Evolutionary conservation across 2,329 filamentous ascomycete species (phyloP).

Genomic region (Clarireedia paspali): DNA sequence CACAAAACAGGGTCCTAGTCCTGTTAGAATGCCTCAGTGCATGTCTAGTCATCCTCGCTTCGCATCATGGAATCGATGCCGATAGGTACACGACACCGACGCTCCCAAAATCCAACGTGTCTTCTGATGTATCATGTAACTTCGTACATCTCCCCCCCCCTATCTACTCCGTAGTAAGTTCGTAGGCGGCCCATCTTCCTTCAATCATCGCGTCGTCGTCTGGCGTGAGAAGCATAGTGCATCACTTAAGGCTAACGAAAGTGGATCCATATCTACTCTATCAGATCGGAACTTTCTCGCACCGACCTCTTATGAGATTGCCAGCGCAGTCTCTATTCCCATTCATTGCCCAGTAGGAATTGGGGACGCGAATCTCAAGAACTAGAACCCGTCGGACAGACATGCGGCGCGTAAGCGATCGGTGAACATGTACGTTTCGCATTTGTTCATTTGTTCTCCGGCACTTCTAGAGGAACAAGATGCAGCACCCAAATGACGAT

Average conservation of each 20-base stretch:
- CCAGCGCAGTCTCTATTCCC: conserved; percentile 6
- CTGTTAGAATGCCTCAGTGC: background rate
- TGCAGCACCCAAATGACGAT: no score
- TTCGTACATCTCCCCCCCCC: no score
- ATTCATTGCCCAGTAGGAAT: background rate
- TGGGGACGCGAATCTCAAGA: no score
- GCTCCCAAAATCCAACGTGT: background rate
- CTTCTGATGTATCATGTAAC: background rate
- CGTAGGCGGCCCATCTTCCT: no score
- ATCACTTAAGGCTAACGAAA: background rate
- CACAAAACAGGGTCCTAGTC: background rate
- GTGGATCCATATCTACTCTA: background rate
- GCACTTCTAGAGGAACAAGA: no score
- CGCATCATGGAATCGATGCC: background rate
- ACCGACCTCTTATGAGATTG: background rate
- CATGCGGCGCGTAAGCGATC: background rate
- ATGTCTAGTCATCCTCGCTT: no score
- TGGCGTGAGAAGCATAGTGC: no score
- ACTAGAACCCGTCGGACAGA: background rate
- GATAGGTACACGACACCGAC: conserved; percentile 3
- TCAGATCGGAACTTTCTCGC: background rate
- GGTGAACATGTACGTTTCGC: conserved; percentile 1
- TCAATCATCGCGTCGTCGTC: no score
- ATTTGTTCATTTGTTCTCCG: background rate
- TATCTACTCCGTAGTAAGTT: no score